These are phyloP conservation scores for Radiomyces spectabilis DNA, from an alignment of 192 early-diverging fungal species.

Conservation along the genomic window DNA sequence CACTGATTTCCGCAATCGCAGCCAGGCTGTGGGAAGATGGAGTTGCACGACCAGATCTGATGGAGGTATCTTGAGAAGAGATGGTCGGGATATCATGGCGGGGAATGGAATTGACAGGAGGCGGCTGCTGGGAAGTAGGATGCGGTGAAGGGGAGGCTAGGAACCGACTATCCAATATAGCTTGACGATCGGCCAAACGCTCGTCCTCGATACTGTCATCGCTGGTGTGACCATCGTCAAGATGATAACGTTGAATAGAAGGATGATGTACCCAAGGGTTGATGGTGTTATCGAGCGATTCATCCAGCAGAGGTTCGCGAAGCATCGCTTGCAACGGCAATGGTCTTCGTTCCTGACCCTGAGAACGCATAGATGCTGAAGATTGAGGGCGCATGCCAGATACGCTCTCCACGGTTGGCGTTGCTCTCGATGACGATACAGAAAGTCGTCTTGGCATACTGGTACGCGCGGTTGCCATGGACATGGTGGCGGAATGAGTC, in stretches of 20 bases:
- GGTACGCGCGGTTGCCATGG: background rate
- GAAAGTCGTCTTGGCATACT: background rate
- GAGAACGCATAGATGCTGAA: background rate
- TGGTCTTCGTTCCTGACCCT: background rate
- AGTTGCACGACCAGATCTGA: no score
- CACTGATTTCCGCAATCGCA: no score
- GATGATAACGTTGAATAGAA: background rate
- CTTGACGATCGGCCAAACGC: background rate
- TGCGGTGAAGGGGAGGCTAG: no score
- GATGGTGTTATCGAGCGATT: background rate
- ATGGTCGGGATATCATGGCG: no score
- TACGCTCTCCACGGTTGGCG: background rate
- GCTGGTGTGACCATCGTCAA: background rate
- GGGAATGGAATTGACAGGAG: no score
- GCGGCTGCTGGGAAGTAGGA: no score
- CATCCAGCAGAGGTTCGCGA: background rate
- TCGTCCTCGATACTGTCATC: conserved; percentile 8
- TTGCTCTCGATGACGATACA: background rate
- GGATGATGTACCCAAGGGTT: conserved; percentile 20
- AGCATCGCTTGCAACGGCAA: no score
- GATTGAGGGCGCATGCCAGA: background rate
- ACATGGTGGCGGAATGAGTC: no score
- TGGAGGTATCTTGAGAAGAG: no score
- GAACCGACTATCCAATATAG: no score
- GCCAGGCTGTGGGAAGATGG: no score